Conservation (phyloP, 78 protist species). For the Speleostelium caveatum region DNA sequence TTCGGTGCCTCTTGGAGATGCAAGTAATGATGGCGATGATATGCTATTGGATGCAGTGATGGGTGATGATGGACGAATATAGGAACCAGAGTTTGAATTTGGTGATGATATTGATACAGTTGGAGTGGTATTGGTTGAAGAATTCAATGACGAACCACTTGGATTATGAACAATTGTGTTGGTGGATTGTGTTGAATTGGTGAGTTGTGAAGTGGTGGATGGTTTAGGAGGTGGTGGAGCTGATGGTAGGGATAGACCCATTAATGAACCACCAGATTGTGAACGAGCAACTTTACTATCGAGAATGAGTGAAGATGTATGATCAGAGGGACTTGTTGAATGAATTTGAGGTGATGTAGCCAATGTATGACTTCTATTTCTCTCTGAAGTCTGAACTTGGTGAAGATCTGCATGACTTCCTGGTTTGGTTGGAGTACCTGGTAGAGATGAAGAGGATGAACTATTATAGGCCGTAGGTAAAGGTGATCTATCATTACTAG, state of each 20-base stretch:
- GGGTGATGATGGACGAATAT: constrained; percentile 25
- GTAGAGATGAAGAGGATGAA: background rate
- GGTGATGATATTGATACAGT: constrained; percentile 10
- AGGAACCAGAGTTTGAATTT: background rate
- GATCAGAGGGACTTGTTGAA: background rate
- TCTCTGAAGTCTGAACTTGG: background rate
- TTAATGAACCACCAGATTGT: constrained; percentile 48
- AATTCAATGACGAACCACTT: background rate
- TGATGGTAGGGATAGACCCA: constrained; percentile 30
- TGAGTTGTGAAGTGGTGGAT: background rate
- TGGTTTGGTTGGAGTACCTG: background rate
- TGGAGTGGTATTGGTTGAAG: constrained; percentile 3
- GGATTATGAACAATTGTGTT: background rate
- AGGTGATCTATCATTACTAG: too few species aligned
- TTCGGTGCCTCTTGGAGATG: constrained; percentile 25
- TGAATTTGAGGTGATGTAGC: constrained; percentile 10
- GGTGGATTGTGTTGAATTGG: background rate
- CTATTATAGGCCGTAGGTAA: background rate
- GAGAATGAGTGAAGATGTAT: background rate
- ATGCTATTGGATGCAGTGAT: constrained; percentile 16
- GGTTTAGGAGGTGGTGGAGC: constrained; percentile 52
- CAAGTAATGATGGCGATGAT: constrained; percentile 17
- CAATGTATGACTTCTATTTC: constrained; percentile 57
- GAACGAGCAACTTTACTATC: constrained; percentile 44
- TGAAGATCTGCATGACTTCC: background rate